Base-by-base conservation (phyloP, 164 flowering plant genomes). In the Vitis labrusca region DNA sequence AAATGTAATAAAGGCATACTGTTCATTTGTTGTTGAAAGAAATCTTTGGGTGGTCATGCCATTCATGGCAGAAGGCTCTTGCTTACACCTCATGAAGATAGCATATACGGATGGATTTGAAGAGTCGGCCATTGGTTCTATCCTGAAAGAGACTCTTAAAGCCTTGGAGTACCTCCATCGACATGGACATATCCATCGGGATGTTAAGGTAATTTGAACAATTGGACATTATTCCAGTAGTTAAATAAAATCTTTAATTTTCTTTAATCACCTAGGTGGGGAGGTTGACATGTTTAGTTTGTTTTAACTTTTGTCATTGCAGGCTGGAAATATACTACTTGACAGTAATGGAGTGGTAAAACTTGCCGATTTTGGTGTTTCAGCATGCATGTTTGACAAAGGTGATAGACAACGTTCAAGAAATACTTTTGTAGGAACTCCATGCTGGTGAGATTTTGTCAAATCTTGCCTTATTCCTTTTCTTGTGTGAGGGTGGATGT, bases 11-110 rank as follows among this genome's bases (percentile, higher is more conserved):
- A 86, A 71, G 65, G 94, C 99, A 48, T 82, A 61, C 67, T 93
- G 99, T 76, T 96, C 99, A 49, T 96, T 96, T 85, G 97, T 86
- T 69, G 98, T 93, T 68, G 97, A 91, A 10, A 80, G 76, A 23
- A 79, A 79, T 72, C 91, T 96, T 47, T 96, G 99, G 99, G 99
- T 96, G 71, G 87, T 90, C 65, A 93, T 91, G 97, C 98, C 98
- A 32, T 96, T 88, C 78, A 93, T 96, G 99, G 95, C 93, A n/a
- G 93, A 91, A 79, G 99, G 99, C 57, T 96, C 99, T 63, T 93
- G 98, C 71, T 83, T 96, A 74, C 99, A 96, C 74, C 87, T 96
- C 9, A 91, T 96, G 98, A 91, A 93, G 84, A 82, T 83, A 48
- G 95, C 97, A 44, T 89, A 91, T 79, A 88, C 89, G 2, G 94